These are phyloP conservation scores for Cyclotella choctawhatcheeana DNA, from an alignment of 108 stramenopile species.

Conservation along the genomic window DNA sequence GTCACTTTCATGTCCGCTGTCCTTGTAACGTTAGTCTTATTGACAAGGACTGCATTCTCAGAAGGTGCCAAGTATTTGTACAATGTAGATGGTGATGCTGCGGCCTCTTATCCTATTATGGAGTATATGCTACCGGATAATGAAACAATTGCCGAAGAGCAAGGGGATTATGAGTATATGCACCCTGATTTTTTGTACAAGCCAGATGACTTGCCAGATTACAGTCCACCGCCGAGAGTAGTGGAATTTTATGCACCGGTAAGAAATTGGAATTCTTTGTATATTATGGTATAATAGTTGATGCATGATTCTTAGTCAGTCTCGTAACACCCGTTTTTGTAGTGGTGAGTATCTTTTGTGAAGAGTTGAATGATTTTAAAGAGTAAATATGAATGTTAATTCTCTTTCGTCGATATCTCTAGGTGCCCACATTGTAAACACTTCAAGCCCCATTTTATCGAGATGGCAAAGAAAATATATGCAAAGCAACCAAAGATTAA, in stretches of 20 bases:
- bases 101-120: background rate
- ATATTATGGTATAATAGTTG: background rate
- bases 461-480: conserved; percentile 53
- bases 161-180: background rate
- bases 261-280: background rate
- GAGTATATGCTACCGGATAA: background rate
- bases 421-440: conserved; percentile 56
- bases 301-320: background rate
- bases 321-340: no score
- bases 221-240: conserved; percentile 35
- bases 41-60: background rate
- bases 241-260: conserved; percentile 57
- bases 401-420: background rate
- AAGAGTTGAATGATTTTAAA: no score
- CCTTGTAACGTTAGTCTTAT: background rate
- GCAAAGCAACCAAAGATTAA: conserved; percentile 46
- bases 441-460: conserved; percentile 52
- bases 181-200: conserved; percentile 19
- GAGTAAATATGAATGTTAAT: background rate
- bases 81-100: background rate
- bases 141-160: background rate
- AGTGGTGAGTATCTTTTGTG: no score
- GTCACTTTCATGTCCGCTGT: background rate
- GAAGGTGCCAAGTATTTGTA: background rate
- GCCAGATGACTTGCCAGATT: conserved; percentile 11